A percentile compares a stretch with the other conserved stretches of the same genome.
These are phyloP conservation scores for Moelleriella libera DNA, from an alignment of 2,329 filamentous ascomycete species.

Conservation along the genomic window DNA sequence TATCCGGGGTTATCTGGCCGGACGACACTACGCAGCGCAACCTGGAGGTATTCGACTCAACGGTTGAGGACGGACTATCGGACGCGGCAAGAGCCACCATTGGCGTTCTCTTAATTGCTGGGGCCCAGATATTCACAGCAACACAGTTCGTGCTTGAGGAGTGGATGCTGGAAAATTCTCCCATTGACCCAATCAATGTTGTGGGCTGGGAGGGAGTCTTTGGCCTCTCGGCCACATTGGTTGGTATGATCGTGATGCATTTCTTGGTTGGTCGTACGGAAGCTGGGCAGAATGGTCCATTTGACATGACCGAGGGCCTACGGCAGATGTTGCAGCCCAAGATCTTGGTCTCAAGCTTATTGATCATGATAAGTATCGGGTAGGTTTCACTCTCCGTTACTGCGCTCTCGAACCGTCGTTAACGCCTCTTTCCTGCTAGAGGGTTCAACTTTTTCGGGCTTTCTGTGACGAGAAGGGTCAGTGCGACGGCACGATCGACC, in stretches of 20 bases:
- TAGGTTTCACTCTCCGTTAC: conserved; percentile 22
- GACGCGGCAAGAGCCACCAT: conserved; percentile 45
- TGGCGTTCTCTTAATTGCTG: conserved; percentile 81
- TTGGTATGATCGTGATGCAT: conserved; percentile 72
- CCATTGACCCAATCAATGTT: conserved; percentile 68
- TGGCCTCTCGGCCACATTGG: conserved; percentile 65
- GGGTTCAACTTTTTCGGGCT: conserved; percentile 99
- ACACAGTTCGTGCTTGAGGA: conserved; percentile 95
- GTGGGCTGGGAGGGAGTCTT: conserved; percentile 96
- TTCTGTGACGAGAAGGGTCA: conserved; percentile 78
- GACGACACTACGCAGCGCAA: conserved; percentile 37
- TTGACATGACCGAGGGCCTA: conserved; percentile 80
- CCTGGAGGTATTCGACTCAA: conserved; percentile 16
- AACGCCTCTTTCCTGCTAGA: conserved; percentile 26
- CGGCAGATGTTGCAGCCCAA: conserved; percentile 57
- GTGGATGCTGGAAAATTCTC: conserved; percentile 59
- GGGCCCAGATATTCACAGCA: conserved; percentile 91
- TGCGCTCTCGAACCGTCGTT: not conserved
- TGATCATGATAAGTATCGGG: conserved; percentile 98
- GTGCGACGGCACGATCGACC: conserved; percentile 83
- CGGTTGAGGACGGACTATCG: conserved; percentile 22
- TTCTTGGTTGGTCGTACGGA: conserved; percentile 61
- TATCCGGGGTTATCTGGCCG: conserved; percentile 72
- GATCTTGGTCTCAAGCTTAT: conserved; percentile 62
- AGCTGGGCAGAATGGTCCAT: conserved; percentile 65